A percentile compares a stretch with the other conserved stretches of the same genome.
These are phyloP conservation scores for Xylariaceae sp. DNA, from an alignment of 2,329 filamentous ascomycete genomes.

Conservation along the genomic window DNA sequence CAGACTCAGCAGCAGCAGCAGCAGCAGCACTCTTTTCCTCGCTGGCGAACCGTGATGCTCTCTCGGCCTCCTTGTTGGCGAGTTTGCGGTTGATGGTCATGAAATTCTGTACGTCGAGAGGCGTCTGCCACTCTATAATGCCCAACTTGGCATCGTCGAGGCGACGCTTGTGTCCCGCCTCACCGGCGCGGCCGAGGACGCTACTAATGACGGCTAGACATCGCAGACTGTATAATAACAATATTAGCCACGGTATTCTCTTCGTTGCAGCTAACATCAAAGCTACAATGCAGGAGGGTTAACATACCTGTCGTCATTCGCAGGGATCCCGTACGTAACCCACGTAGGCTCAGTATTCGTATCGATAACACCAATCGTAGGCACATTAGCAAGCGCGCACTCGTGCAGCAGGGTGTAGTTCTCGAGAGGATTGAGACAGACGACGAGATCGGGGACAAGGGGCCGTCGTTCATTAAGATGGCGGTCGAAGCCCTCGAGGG, in stretches of 20 bases:
- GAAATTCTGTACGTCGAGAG: slow-evolving; percentile 50
- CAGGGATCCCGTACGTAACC: slow-evolving; percentile 96
- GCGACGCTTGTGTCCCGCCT: slow-evolving; percentile 75
- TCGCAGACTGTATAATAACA: slow-evolving; percentile 68
- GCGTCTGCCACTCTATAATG: slow-evolving; percentile 66
- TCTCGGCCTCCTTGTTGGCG: slow-evolving; percentile 31
- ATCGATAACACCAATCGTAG: slow-evolving; percentile 93
- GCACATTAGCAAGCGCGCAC: slow-evolving; percentile 85
- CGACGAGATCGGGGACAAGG: slow-evolving; percentile 85
- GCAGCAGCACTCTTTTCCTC: background rate
- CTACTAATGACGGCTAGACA: slow-evolving; percentile 83
- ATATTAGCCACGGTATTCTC: slow-evolving; percentile 1
- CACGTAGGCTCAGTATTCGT: slow-evolving; percentile 91
- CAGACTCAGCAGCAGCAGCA: no score
- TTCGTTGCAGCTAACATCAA: background rate
- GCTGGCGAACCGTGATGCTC: background rate
- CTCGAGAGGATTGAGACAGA: slow-evolving; percentile 91
- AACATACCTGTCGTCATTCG: slow-evolving; percentile 88
- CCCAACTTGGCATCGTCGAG: slow-evolving; percentile 68
- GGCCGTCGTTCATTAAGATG: slow-evolving; percentile 69
- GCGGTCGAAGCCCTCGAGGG: slow-evolving; percentile 66
- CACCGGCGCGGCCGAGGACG: slow-evolving; percentile 82
- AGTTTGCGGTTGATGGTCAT: slow-evolving; percentile 28
- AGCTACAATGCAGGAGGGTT: background rate
- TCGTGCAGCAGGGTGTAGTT: slow-evolving; percentile 91